These are phyloP conservation scores for Pythium oligandrum DNA, from an alignment of 352 stramenopile genomes.

Conservation along the genomic window DNA sequence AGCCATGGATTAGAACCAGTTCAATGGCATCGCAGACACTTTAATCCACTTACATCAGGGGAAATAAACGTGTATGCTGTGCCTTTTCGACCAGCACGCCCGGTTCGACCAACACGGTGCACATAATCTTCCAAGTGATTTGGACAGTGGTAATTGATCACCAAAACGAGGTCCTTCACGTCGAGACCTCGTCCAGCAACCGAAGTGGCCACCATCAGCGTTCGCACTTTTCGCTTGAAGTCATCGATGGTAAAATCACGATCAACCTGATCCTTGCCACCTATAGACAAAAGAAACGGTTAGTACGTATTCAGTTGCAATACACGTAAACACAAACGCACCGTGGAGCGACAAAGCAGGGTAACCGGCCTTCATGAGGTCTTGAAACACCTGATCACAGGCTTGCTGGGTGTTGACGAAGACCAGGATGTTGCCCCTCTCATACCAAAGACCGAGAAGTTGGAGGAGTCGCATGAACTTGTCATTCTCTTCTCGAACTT, in stretches of 20 bases:
- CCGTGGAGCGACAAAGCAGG: slow-evolving; percentile 95
- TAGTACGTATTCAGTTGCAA: slow-evolving; percentile 2
- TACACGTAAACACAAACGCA: slow-evolving; percentile 15
- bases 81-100: slow-evolving; percentile 92
- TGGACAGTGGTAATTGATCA: slow-evolving; percentile 99
- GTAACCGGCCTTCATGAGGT: slow-evolving; percentile 96
- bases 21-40: slow-evolving; percentile 1
- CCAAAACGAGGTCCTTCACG: slow-evolving; percentile 96
- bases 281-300: slow-evolving; percentile 23
- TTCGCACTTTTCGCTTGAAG: slow-evolving; percentile 96
- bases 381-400: slow-evolving; percentile 96
- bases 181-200: slow-evolving; percentile 98
- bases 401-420: slow-evolving; percentile 99
- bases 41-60: slow-evolving; percentile 65
- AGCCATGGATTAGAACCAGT: not conserved
- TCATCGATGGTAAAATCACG: slow-evolving; percentile 98
- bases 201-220: slow-evolving; percentile 92
- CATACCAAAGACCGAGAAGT: slow-evolving; percentile 94
- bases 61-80: slow-evolving; percentile 99
- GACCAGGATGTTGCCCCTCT: slow-evolving; percentile 97
- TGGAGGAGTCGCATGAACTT: slow-evolving; percentile 99
- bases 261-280: slow-evolving; percentile 99
- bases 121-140: slow-evolving; percentile 99
- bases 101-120: slow-evolving; percentile 97
- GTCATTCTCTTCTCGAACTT: slow-evolving; percentile 98